Conservation (phyloP, 441 rosid species). For the Brassica balearica region DNA sequence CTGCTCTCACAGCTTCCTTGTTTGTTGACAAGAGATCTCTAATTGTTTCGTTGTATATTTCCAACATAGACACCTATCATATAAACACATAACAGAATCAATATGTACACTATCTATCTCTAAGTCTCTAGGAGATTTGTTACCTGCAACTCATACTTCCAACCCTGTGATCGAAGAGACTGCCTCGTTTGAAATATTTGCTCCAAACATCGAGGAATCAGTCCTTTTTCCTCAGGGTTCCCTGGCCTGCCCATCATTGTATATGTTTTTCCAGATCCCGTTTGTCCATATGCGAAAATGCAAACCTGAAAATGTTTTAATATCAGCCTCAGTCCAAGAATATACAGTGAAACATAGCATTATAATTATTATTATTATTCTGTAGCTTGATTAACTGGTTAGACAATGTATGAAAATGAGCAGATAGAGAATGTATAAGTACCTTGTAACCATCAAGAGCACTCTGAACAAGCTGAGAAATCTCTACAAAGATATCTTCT, state of each 20-base stretch:
- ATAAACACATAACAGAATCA: constrained; percentile 4
- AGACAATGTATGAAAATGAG: constrained; percentile 9
- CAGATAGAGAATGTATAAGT: constrained; percentile 20
- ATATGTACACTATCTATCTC: constrained; percentile 14
- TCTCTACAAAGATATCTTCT: constrained; percentile 69
- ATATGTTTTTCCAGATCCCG: constrained; percentile 97
- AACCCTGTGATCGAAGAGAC: constrained; percentile 80
- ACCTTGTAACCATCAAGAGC: constrained; percentile 85
- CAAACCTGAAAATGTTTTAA: constrained; percentile 65
- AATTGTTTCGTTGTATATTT: constrained; percentile 93
- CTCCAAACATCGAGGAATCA: constrained; percentile 91
- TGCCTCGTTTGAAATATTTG: constrained; percentile 93
- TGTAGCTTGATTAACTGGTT: neutral
- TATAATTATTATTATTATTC: neutral
- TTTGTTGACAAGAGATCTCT: constrained; percentile 82
- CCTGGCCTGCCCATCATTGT: constrained; percentile 98
- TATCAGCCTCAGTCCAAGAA: constrained; percentile 11
- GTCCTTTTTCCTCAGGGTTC: constrained; percentile 74
- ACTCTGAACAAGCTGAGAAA: constrained; percentile 74
- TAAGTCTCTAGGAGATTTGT: neutral
- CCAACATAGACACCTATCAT: constrained; percentile 92
- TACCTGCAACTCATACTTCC: constrained; percentile 98
- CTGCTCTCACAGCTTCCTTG: constrained; percentile 53
- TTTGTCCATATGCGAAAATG: constrained; percentile 97
- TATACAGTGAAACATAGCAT: neutral